A percentile compares a stretch with the other conserved stretches of the same genome.
Evolutionary conservation across 148 eudicot genomes (phyloP).

Genomic region (Vaccinium corymbosum): DNA sequence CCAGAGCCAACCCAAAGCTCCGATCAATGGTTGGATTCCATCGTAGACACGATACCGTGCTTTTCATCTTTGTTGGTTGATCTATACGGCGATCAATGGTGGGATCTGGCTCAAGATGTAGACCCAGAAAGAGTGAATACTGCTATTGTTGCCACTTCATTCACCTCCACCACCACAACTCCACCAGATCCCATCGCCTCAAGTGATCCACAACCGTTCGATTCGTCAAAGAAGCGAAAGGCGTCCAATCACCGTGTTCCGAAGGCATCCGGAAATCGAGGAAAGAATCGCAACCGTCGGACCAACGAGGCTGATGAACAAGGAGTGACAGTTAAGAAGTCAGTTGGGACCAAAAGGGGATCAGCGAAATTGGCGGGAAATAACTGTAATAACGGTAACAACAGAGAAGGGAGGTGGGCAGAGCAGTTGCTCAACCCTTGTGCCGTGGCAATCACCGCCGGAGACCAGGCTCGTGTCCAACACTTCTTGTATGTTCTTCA

Average conservation of each 20-base stretch:
- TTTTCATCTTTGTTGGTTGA: conserved; percentile 32
- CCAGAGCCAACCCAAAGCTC: conserved; percentile 26
- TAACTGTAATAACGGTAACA: conserved; percentile 29
- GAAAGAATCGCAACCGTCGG: conserved; percentile 26
- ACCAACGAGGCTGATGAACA: conserved; percentile 22
- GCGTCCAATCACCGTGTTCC: conserved; percentile 14
- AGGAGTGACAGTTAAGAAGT: conserved; percentile 17
- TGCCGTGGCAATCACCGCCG: conserved; percentile 40
- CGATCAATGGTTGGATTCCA: conserved; percentile 28
- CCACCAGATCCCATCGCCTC: conserved; percentile 16
- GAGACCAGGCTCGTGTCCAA: conserved; percentile 37
- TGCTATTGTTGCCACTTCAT: conserved; percentile 15
- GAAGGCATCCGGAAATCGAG: conserved; percentile 2
- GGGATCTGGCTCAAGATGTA: conserved; percentile 23
- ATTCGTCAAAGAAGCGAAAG: conserved; percentile 45
- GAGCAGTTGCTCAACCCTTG: conserved; percentile 61
- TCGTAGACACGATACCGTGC: conserved; percentile 25
- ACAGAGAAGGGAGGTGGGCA: conserved; percentile 53
- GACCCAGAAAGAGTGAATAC: conserved; percentile 22
- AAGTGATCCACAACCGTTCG: conserved; percentile 18
- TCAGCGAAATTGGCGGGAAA: conserved; percentile 18
- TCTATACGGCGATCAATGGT: conserved; percentile 31
- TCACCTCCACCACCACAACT: conserved; percentile 20
- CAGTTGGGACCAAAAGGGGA: conserved; percentile 29
- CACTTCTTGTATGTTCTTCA: conserved; percentile 45